phyloP scores from a whole-genome alignment of 306 rosid species.

The Sesbania bispinosa region DNA sequence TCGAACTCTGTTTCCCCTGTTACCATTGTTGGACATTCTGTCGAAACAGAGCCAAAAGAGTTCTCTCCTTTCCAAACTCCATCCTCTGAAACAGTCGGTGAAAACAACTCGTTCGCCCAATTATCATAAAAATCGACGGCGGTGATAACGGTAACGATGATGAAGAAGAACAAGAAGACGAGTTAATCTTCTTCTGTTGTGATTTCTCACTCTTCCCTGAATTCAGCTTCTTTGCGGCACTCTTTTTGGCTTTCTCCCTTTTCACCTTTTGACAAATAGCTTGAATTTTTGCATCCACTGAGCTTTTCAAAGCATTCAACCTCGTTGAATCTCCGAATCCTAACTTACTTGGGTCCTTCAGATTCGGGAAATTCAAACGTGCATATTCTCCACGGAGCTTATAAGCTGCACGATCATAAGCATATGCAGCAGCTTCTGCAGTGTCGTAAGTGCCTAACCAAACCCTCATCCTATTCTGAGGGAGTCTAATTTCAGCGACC shows the following conservation, averaged over 20 bases:
- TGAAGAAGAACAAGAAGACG: conserved; percentile 30
- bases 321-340: conserved; percentile 56
- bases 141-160: conserved; percentile 28
- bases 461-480: conserved; percentile 94
- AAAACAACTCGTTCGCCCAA: conserved; percentile 38
- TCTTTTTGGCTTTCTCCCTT: conserved; percentile 64
- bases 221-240: conserved; percentile 31
- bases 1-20: conserved; percentile 46
- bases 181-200: conserved; percentile 12
- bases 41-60: conserved; percentile 46
- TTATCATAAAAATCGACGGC: conserved; percentile 21
- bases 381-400: conserved; percentile 98
- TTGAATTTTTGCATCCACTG: conserved; percentile 86
- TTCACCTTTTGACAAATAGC: conserved; percentile 87
- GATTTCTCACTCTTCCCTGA: not conserved
- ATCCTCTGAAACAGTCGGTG: conserved; percentile 50
- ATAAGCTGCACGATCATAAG: conserved; percentile 90
- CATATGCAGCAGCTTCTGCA: conserved; percentile 93
- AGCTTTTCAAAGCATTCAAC: conserved; percentile 55
- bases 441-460: conserved; percentile 95
- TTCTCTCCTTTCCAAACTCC: conserved; percentile 53
- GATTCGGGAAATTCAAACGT: conserved; percentile 80
- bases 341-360: conserved; percentile 56
- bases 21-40: not conserved
- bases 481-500: conserved; percentile 96